Conservation (phyloP, 2,329 filamentous ascomycete species). For the Xylaria polymorpha region DNA sequence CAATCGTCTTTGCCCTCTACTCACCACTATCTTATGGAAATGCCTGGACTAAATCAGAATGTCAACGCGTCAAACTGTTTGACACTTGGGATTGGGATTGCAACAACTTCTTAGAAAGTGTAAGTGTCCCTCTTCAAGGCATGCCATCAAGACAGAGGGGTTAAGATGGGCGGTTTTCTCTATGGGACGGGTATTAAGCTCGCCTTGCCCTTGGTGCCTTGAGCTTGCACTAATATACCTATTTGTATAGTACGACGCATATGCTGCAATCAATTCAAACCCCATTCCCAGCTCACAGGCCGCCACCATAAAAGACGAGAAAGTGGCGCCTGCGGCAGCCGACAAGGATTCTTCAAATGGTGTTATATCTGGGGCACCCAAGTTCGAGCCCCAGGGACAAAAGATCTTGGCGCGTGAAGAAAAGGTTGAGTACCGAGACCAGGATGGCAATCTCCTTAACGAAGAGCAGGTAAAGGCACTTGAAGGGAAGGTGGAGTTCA, state of each 20-base stretch:
- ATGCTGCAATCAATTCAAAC: constrained; percentile 50
- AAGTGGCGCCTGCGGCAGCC: constrained; percentile 40
- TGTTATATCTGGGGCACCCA: constrained; percentile 61
- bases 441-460: constrained; percentile 88
- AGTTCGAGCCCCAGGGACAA: constrained; percentile 58
- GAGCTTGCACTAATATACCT: constrained; percentile 20
- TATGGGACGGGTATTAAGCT: constrained; percentile 19
- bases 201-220: background rate
- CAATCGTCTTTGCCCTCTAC: constrained; percentile 84
- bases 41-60: constrained; percentile 89
- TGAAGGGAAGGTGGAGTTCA: constrained; percentile 93
- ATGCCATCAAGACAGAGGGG: constrained; percentile 53
- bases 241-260: constrained; percentile 61
- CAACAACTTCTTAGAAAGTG: constrained; percentile 87
- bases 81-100: constrained; percentile 97
- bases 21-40: constrained; percentile 93
- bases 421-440: constrained; percentile 92
- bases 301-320: constrained; percentile 39
- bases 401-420: constrained; percentile 73
- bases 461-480: constrained; percentile 85
- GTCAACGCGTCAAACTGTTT: constrained; percentile 87
- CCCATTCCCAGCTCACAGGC: constrained; percentile 45
- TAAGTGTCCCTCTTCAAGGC: constrained; percentile 68
- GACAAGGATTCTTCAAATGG: constrained; percentile 45
- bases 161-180: constrained; percentile 32